A percentile compares a stretch with the other conserved stretches of the same genome.
Conservation (phyloP, 1,284 basidiomycete species). For the Ustilago tritici region DNA sequence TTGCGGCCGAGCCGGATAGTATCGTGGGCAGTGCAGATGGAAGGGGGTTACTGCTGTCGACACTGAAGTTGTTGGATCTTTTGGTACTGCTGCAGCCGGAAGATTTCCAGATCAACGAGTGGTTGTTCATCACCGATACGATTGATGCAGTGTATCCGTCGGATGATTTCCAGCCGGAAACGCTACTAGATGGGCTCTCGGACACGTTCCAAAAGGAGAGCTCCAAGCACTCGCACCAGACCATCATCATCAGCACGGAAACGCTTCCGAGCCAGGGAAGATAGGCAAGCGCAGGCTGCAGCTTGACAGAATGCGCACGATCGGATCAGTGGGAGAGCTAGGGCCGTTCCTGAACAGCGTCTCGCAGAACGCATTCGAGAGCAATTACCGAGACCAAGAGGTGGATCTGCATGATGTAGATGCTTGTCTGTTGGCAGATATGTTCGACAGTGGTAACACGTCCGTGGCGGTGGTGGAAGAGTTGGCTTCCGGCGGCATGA, state of each 20-base stretch:
- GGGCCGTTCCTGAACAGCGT: conserved; percentile 37
- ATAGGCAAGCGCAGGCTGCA: conserved; percentile 18
- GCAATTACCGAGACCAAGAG: conserved; percentile 24
- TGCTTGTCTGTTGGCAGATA: conserved; percentile 43
- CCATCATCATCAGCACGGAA: background rate
- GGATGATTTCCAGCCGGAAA: conserved; percentile 83
- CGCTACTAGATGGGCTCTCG: conserved; percentile 90
- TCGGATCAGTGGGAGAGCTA: conserved; percentile 27
- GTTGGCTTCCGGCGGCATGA: conserved; percentile 4
- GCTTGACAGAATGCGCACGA: conserved; percentile 12
- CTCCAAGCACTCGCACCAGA: background rate
- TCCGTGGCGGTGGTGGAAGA: background rate
- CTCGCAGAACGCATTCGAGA: conserved; percentile 41
- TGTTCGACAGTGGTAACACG: conserved; percentile 43
- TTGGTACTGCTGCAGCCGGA: conserved; percentile 91
- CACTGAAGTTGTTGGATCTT: conserved; percentile 93
- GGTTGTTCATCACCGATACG: conserved; percentile 98
- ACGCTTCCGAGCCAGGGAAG: background rate
- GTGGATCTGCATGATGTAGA: conserved; percentile 47
- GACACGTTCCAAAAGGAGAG: conserved; percentile 74
- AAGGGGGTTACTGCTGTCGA: conserved; percentile 83
- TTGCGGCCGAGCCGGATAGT: conserved; percentile 72
- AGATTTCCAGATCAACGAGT: conserved; percentile 99
- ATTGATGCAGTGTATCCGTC: conserved; percentile 92
- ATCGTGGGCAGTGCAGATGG: conserved; percentile 81